Base-by-base conservation (phyloP, 1,284 basidiomycete species). In the Pseudozyma tsukubaensis region DNA sequence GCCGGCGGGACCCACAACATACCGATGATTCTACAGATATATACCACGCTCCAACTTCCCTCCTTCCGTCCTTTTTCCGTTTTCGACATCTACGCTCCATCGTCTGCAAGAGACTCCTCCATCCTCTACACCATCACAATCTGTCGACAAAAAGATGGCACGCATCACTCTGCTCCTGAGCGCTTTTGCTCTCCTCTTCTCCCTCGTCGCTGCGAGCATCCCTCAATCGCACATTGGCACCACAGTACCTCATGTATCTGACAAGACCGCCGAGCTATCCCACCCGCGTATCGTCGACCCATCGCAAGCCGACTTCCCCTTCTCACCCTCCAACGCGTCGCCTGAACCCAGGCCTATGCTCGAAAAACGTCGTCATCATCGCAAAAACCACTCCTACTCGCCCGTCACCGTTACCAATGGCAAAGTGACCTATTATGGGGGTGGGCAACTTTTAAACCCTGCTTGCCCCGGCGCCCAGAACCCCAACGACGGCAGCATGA, bases 391-490 rank as follows among this genome's bases (percentile, higher is more conserved):
- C 44, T 42, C 29, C 14, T 16, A 11, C 40, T 47, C 34, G 14
- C 12, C 18, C 42, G 44, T 40, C 11, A 50, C 34, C 21, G 36
- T 68, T n/a, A 1, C 52, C 18, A 24, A 45, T 32, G 61, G 55
- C n/a, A 66, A 74, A 52, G 37, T 70, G 21, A 74, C 72, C 9
- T 74, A 49, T 52, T 74, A 74, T 52, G 45, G 2, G 12, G 72
- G 72, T 0, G 8, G 9, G 2, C 72, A 74, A 32, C 57, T 74
- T 4, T 44, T 55, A 43, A 59, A 65, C 48, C 72, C 72, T 1
- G 62, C 59, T 6, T 73, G 71, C 21, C 53, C 61, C 1, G 65
- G 64, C 1, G 54, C 47, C 0, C 43, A 13, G 0, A 66, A 50
- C 0, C 72, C 72, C 12, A 57, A 42, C 32, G 72, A 74, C 24